Base-by-base conservation (phyloP, 2,329 filamentous ascomycete genomes). In the Clonostachys rhizophaga region DNA sequence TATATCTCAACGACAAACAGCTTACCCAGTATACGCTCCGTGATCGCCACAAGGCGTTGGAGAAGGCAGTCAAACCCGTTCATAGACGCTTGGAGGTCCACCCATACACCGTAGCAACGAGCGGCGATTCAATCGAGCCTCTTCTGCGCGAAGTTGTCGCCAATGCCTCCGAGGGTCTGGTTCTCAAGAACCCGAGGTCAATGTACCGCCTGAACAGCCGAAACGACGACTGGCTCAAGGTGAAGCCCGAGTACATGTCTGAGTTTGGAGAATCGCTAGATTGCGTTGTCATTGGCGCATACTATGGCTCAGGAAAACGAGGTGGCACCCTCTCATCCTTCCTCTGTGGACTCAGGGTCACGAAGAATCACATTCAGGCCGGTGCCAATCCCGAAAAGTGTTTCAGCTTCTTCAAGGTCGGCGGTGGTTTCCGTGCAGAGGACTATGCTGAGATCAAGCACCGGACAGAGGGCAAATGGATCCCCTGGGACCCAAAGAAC, bases 201-300 rank as follows among this genome's bases (percentile, higher is more conserved):
- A 78, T 82, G 58, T 99, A 99, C 63, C 79, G 83, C 7, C 76
- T 97, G 10, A 96, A 95, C 59, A 88, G 89, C 55, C 86, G 94
- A 43, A 94, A 95, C 58, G 89, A 95, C 56, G 89, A 96, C 65
- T 99, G 94, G 94, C 86, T 96, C 69, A 99, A 99, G 63, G 91
- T 99, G 9, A 99, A 99, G 59, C 94, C 94, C 2, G 94, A 99
- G 54, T 99, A 99, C 65, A 96, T 97, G 91, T 85, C 85, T 3
- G 92, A 96, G 52, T 96, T 94, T 62, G 94, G 94, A 51, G 92
- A 97, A 66, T 89, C 87, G 1, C 80, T 99, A 5, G 94, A 99
- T 62, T 90, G 91, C 54, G 71, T 96, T 13, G 76, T 99, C 14
- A 82, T 99, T 46, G 94, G 92, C 47, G 94, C 90, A 9, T 97